Conservation (phyloP, 768 basidiomycete genomes). For the Coprinopsis cinerea region DNA sequence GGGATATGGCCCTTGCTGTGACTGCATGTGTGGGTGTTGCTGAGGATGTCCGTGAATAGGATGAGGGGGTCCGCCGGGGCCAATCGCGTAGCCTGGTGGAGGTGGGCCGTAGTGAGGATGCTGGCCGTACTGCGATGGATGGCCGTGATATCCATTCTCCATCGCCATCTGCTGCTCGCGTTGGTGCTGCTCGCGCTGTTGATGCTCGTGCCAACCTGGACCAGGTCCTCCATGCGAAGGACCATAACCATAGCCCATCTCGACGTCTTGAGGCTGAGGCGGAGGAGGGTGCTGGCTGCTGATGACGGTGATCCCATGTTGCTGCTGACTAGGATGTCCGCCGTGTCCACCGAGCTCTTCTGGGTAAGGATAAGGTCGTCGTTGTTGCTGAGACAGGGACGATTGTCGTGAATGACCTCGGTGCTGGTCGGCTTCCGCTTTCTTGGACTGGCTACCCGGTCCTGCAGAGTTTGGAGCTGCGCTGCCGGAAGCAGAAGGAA, state of each 20-base stretch:
- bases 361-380: slow-evolving; percentile 8
- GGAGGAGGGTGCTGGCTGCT: slow-evolving; percentile 6
- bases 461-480: background rate
- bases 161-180: slow-evolving; percentile 1
- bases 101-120: background rate
- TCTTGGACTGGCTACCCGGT: background rate
- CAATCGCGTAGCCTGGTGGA: background rate
- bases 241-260: slow-evolving; percentile 13
- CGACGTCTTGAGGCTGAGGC: slow-evolving; percentile 11
- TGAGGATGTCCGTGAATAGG: slow-evolving; percentile 7
- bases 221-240: slow-evolving; percentile 4
- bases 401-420: slow-evolving; percentile 7
- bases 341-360: slow-evolving; percentile 5
- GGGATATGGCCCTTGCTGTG: slow-evolving; percentile 3
- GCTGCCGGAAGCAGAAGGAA: background rate
- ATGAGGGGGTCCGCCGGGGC: background rate
- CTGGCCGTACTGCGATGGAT: background rate
- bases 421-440: background rate
- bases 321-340: slow-evolving; percentile 2
- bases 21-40: slow-evolving; percentile 2
- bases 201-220: slow-evolving; percentile 10
- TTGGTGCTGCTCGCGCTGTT: slow-evolving; percentile 10
- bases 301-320: slow-evolving; percentile 7
- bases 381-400: slow-evolving; percentile 8
- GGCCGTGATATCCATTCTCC: slow-evolving; percentile 5